Percentiles rank a stretch among this genome's conserved stretches.
phyloP scores from a whole-genome alignment of 1,284 basidiomycete genomes.

The Ganoderma sinense region DNA sequence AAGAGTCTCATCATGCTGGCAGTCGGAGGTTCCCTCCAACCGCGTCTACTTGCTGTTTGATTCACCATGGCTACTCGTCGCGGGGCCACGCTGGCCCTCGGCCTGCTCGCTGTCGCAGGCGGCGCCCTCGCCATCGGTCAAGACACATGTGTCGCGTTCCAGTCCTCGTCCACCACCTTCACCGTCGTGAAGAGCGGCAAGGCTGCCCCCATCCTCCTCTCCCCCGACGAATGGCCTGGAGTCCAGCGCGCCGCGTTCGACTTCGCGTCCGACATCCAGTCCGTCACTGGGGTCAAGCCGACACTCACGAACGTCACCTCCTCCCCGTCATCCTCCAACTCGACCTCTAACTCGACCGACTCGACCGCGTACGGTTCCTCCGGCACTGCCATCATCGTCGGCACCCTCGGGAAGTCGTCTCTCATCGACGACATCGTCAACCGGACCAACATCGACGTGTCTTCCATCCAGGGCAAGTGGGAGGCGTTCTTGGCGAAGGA shows the following conservation, averaged over 20 bases:
- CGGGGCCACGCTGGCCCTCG: slow-evolving; percentile 10
- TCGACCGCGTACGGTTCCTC: slow-evolving; percentile 30
- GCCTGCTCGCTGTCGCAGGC: slow-evolving; percentile 11
- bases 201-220: slow-evolving; percentile 58
- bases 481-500: slow-evolving; percentile 63
- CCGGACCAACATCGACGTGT: slow-evolving; percentile 59
- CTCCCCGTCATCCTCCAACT: no score
- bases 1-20: background rate
- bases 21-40: background rate
- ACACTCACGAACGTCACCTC: slow-evolving; percentile 53
- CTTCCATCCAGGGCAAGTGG: slow-evolving; percentile 67
- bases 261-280: slow-evolving; percentile 68
- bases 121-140: slow-evolving; percentile 43
- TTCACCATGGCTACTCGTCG: slow-evolving; percentile 1
- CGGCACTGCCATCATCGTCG: slow-evolving; percentile 62
- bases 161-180: slow-evolving; percentile 42
- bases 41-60: background rate
- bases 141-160: slow-evolving; percentile 42
- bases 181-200: slow-evolving; percentile 52
- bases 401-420: slow-evolving; percentile 67
- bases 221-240: slow-evolving; percentile 67
- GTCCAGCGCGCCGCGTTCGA: slow-evolving; percentile 69
- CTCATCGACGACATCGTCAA: slow-evolving; percentile 63
- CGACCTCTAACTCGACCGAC: no score
- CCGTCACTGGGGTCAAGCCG: slow-evolving; percentile 62